A percentile compares a stretch with the other conserved stretches of the same genome.
These are phyloP conservation scores for Yamadazyma sp. DNA, from an alignment of 1,139 yeast species.

Conservation along the genomic window DNA sequence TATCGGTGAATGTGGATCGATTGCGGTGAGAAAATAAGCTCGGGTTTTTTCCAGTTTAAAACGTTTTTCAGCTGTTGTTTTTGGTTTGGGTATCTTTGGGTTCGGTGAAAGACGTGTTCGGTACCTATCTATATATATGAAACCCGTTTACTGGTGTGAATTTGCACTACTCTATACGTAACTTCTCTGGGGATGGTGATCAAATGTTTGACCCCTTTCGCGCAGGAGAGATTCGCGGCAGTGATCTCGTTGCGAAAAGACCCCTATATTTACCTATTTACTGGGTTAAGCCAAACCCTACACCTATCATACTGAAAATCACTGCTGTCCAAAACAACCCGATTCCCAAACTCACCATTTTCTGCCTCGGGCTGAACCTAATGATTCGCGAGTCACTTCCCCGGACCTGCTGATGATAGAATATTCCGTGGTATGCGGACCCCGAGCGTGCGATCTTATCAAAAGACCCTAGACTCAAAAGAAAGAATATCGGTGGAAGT, in stretches of 20 bases:
- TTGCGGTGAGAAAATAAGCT: neutral
- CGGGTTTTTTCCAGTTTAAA: too few species aligned
- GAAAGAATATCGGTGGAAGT: constrained; percentile 37
- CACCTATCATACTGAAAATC: constrained; percentile 42
- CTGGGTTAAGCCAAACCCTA: constrained; percentile 32
- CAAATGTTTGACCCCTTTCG: too few species aligned
- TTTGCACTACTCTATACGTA: too few species aligned
- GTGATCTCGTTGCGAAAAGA: neutral
- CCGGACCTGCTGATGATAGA: constrained; percentile 23
- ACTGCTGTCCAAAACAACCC: constrained; percentile 37
- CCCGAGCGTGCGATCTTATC: constrained; percentile 24
- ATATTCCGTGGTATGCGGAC: constrained; percentile 15
- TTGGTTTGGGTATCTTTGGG: too few species aligned
- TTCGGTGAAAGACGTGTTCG: too few species aligned
- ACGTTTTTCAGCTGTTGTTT: too few species aligned
- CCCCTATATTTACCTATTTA: constrained; percentile 9
- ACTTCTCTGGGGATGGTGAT: too few species aligned
- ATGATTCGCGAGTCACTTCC: constrained; percentile 10
- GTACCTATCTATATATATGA: too few species aligned
- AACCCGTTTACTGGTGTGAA: too few species aligned
- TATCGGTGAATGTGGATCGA: neutral
- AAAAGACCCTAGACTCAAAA: constrained; percentile 33
- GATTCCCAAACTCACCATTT: constrained; percentile 27
- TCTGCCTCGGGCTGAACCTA: constrained; percentile 32
- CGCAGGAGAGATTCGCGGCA: neutral